Evolutionary conservation across 768 basidiomycete species (phyloP).

Genomic region (Phaeotremella fagi): DNA sequence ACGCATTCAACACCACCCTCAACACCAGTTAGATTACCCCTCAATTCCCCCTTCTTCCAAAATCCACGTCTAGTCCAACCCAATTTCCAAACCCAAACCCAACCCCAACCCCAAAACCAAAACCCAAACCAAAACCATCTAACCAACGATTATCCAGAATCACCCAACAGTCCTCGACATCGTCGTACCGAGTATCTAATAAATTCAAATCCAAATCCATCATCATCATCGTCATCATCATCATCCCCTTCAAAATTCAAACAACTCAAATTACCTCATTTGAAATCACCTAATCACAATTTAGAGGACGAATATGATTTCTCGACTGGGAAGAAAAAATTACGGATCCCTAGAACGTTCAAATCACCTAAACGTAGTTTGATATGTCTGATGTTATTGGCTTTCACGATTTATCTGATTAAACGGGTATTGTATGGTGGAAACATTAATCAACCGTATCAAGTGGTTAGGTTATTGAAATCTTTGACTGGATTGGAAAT

Average conservation of each 20-base stretch:
- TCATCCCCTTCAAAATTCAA: too few species aligned
- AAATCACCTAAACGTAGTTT: conserved; percentile 8
- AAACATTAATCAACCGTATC: background rate
- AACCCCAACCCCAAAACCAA: too few species aligned
- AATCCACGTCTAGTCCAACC: background rate
- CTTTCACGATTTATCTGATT: background rate
- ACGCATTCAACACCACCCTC: background rate
- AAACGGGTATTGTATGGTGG: background rate
- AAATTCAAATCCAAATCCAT: too few species aligned
- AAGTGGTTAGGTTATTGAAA: background rate
- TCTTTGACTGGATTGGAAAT: background rate
- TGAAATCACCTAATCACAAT: conserved; percentile 2
- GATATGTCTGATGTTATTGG: conserved; percentile 4
- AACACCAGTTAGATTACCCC: background rate
- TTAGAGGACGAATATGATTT: too few species aligned
- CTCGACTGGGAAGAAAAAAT: too few species aligned
- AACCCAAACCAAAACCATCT: too few species aligned
- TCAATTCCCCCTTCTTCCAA: background rate
- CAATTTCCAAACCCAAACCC: too few species aligned
- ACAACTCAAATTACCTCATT: too few species aligned
- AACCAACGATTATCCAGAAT: conserved; percentile 17
- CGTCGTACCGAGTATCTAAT: background rate
- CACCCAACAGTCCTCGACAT: conserved; percentile 12
- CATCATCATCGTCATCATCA: too few species aligned
- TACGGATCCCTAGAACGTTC: conserved; percentile 7